phyloP scores from a whole-genome alignment of 2,329 filamentous ascomycete genomes.

The Trichoderma atrobrunneum region DNA sequence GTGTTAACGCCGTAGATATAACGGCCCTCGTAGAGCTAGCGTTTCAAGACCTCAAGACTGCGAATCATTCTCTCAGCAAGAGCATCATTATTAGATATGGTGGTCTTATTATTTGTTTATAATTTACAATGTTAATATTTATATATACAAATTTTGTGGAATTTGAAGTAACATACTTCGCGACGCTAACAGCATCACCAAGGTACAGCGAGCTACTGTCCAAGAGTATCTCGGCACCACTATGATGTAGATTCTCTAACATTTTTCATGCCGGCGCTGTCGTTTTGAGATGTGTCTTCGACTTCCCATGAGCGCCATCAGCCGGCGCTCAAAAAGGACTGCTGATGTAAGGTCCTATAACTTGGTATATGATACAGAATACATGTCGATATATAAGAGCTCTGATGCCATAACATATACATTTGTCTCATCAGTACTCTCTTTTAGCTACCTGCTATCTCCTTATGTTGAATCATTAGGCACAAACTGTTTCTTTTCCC shows the following conservation, averaged over 20 bases:
- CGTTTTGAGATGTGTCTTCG: too few species aligned
- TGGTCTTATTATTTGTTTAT: not conserved
- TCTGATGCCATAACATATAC: not conserved
- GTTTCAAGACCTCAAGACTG: not conserved
- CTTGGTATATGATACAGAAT: not conserved
- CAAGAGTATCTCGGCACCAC: too few species aligned
- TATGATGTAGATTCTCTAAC: too few species aligned
- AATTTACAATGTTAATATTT: not conserved
- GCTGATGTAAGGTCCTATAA: not conserved
- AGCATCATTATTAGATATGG: not conserved
- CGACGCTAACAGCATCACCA: not conserved
- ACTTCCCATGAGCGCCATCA: too few species aligned
- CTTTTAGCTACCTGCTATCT: not conserved
- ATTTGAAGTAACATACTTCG: not conserved
- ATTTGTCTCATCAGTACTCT: not conserved
- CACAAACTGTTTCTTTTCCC: not conserved
- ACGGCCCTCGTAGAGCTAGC: not conserved
- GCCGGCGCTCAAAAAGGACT: too few species aligned
- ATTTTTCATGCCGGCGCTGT: too few species aligned
- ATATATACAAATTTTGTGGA: not conserved
- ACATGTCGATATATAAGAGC: not conserved
- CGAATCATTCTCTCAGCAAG: not conserved
- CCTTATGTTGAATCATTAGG: not conserved
- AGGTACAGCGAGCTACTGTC: not conserved
- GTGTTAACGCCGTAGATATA: not conserved